Evolutionary conservation across 2,329 filamentous ascomycete genomes (phyloP), one percentile per base, ranked within the genome.

Genomic region (Gnomoniopsis sp.): DNA sequence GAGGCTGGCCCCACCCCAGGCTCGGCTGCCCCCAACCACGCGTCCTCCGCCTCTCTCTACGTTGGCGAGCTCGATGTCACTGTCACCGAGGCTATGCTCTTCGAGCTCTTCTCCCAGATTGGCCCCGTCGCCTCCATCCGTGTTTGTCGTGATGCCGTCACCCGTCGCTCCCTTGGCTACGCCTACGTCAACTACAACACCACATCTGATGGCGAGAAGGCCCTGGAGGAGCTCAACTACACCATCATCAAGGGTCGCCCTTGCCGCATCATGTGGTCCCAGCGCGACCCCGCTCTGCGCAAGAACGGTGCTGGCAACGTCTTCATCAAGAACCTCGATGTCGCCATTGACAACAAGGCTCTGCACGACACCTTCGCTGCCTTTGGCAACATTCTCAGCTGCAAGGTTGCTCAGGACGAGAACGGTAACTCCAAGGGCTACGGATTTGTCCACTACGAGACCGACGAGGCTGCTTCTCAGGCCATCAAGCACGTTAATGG

Each of bases 141-240:
- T 85, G 95, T 99, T 75, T 99, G 95, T 87, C 95, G 95, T 80
- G 95, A 99, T 74, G 93, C 95, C 64, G 93, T 99, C 74, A 98
- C 95, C 72, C 93, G 95, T 75, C 93, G 95, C 78, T 99, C 95
- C 66, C 91, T 99, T 67, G 95, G 95, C 68, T 99, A 99, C 77
- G 95, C 95, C 77, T 99, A 99, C 77, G 95, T 99, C 79, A 99
- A 99, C 87, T 99, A 98, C 87, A 99, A 98, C 84, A 93, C 91
- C 77, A 96, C 93, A 63, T 77, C 87, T 64, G 95, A 99, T 75
- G 95, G 95, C 70, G 95, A 99, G 84, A 96, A 96, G 79, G 95
- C 95, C 70, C 88, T 99, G 63, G 95, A 99, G 81, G 95, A 99
- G 80, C 86, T 99, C 70, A 99, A 99, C 87, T 99, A 99, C 84